Evolutionary conservation across 371 early-diverging fungal genomes (phyloP), one percentile per base, ranked within the genome.

Genomic region (Circinella umbellata): DNA sequence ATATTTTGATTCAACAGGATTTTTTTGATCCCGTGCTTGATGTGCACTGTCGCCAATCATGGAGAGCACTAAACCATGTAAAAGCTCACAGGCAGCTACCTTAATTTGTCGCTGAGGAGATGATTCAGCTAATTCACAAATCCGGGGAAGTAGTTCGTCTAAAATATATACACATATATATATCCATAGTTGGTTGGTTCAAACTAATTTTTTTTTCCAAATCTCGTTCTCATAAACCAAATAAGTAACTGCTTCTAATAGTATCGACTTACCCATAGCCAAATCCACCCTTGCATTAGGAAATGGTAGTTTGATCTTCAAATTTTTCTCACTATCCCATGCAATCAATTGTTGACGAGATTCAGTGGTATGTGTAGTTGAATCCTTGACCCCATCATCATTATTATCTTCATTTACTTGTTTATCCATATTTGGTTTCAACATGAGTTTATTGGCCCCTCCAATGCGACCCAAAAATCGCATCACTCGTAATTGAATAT

Each of bases 131-230:
- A 94, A 75, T 34, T 92, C 90, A 37, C 91, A 84, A 18, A 95
- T 87, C 2, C 92, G 83, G 8, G 95, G 94, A 3, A 95, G 75
- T 47, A 92, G 77, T 51, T 93, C 91, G 69, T 92, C 95, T 88
- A 74, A 27, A 27, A 27, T 27, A 27, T 27, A 27, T 27, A 27
- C 27, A 27, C 27, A 27, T 27, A 27, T 27, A 27, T 27, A 27
- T 2, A 27, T 27, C 1, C 27, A 27, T 27, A 27, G 2, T 27
- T 27, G 27, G 27, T 27, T 27, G 27, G 27, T 27, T 27, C 27
- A 27, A 27, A 27, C 27, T 0, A 27, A 27, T 2, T 0, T 2
- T 27, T 27, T 27, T 27, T 27, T 27, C 27, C 27, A 27, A 27
- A 27, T 2, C 27, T 27, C 27, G 2, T 27, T 27, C 27, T 27